Percentiles rank a stretch among this genome's conserved stretches.
Conservation (phyloP, 257 asterid species). For the Scutellaria baicalensis region DNA sequence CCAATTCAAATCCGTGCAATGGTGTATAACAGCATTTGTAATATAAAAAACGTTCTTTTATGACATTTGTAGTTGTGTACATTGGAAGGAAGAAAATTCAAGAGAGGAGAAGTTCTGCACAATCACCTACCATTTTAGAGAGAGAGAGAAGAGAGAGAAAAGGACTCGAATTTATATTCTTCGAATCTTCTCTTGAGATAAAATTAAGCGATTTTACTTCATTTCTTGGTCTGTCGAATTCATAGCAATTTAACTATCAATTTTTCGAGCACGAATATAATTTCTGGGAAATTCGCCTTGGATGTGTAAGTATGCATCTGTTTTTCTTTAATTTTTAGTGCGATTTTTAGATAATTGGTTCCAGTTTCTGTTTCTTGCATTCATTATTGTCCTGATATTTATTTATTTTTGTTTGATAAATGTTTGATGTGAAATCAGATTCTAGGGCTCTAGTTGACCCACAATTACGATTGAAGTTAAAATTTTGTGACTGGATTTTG, state of each 20-base stretch:
- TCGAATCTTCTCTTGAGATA: constrained; percentile 26
- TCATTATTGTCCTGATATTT: constrained; percentile 4
- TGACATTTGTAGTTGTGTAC: constrained; percentile 4
- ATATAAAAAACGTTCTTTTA: constrained; percentile 2
- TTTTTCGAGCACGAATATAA: constrained; percentile 11
- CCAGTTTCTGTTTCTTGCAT: neutral
- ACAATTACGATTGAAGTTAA: constrained; percentile 12
- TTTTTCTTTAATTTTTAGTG: neutral
- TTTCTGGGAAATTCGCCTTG: constrained; percentile 23
- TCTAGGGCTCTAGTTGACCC: constrained; percentile 26
- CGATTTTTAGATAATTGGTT: constrained; percentile 12
- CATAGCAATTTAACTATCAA: constrained; percentile 27
- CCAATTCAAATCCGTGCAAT: too few species aligned
- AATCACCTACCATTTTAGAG: constrained; percentile 13
- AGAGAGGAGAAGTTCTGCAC: constrained; percentile 11
- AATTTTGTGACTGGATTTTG: constrained; percentile 2
- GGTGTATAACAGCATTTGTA: too few species aligned
- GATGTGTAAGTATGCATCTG: constrained; percentile 31
- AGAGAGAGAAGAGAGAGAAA: constrained; percentile 15
- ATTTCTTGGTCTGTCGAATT: constrained; percentile 32
- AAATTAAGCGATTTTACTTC: constrained; percentile 9
- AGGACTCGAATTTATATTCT: constrained; percentile 24
- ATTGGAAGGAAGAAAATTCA: constrained; percentile 9
- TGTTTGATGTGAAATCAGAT: constrained; percentile 20
- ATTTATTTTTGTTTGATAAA: neutral